Conservation (phyloP, 345 rosid species). For the Pistacia atlantica region DNA sequence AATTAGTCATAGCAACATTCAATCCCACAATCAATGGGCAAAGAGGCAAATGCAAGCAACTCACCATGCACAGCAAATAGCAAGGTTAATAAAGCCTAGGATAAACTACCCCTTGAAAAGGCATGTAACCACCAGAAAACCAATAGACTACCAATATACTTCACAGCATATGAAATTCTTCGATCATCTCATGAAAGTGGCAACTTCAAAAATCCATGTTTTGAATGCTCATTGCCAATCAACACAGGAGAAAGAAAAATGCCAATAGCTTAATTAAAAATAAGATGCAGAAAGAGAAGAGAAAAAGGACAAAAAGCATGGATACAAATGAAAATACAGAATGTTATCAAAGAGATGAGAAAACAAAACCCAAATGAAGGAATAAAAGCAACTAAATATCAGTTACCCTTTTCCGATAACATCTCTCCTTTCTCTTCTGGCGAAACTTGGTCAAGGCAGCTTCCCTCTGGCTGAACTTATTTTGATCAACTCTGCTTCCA, state of each 20-base stretch:
- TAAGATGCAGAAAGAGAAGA: not conserved
- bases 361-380: not conserved
- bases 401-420: constrained; percentile 44
- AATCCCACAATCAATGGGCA: not conserved
- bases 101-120: not conserved
- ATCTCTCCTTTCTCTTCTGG: constrained; percentile 39
- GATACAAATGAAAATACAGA: not conserved
- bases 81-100: not conserved
- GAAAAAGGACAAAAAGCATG: not conserved
- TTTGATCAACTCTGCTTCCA: constrained; percentile 32
- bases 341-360: not conserved
- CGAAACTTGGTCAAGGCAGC: constrained; percentile 46
- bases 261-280: not conserved
- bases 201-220: not conserved
- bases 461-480: constrained; percentile 32
- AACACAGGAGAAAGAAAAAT: not conserved
- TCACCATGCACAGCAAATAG: not conserved
- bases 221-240: not conserved
- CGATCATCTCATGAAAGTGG: not conserved
- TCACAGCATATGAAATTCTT: not conserved
- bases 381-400: not conserved
- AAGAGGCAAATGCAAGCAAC: not conserved
- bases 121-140: too few relatives aligned
- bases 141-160: not conserved
- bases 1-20: not conserved